A percentile compares a stretch with the other conserved stretches of the same genome.
Conservation (phyloP, 345 rosid species). For the Brassica juncea region DNA sequence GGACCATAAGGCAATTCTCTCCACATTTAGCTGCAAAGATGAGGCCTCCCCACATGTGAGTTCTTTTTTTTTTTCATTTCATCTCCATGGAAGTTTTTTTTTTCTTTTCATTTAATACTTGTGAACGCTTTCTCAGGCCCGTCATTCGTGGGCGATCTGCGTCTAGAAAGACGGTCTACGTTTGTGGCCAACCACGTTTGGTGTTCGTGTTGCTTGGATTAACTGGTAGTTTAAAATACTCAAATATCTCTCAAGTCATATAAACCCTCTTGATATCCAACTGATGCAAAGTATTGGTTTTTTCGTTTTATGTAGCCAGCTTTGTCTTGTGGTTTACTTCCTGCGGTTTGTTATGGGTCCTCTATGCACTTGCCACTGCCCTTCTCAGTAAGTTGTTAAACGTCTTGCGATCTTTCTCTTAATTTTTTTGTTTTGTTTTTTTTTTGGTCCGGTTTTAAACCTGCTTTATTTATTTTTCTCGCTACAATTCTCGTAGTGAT, state of each 20-base stretch:
- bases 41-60: constrained; percentile 93
- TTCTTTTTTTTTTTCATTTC: constrained; percentile 7
- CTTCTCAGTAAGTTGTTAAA: constrained; percentile 34
- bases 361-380: constrained; percentile 37
- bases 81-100: not conserved
- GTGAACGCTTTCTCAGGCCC: constrained; percentile 35
- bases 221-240: constrained; percentile 20
- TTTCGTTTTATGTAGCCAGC: constrained; percentile 30
- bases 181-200: constrained; percentile 43
- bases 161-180: constrained; percentile 37
- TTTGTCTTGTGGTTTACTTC: constrained; percentile 39
- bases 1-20: constrained; percentile 84
- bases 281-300: constrained; percentile 23
- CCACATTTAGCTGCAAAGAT: constrained; percentile 97
- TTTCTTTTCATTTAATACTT: too few relatives aligned
- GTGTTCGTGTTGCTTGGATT: constrained; percentile 38
- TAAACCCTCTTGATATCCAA: constrained; percentile 1
- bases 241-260: not conserved
- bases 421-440: too few relatives aligned
- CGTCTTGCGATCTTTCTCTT: too few relatives aligned
- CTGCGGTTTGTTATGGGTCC: constrained; percentile 38
- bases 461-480: not conserved
- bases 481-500: too few relatives aligned
- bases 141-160: constrained; percentile 45
- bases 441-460: not conserved